Evolutionary conservation across 768 basidiomycete genomes (phyloP).

Genomic region (Kwoniella sp.): DNA sequence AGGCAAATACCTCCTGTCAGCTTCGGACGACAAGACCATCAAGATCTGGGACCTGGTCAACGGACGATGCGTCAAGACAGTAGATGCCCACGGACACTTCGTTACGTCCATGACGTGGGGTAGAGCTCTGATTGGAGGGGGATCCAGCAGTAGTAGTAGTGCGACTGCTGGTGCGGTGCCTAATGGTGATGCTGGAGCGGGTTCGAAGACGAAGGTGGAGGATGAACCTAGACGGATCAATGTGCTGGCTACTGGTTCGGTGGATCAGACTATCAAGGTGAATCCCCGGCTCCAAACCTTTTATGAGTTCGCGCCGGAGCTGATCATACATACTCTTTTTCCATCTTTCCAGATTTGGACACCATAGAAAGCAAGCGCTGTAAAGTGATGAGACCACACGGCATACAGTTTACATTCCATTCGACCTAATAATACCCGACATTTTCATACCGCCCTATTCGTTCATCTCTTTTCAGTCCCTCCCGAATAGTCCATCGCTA

Average conservation of each 20-base stretch:
- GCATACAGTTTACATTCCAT: no score
- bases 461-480: no score
- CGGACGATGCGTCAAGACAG: conserved; percentile 79
- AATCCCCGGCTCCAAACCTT: no score
- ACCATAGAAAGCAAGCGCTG: conserved; percentile 4
- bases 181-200: conserved; percentile 27
- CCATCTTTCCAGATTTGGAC: conserved; percentile 20
- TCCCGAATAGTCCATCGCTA: no score
- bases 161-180: conserved; percentile 23
- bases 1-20: conserved; percentile 86
- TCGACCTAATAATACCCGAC: no score
- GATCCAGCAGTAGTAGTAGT: conserved; percentile 6
- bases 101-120: conserved; percentile 83
- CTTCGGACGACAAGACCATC: conserved; percentile 88
- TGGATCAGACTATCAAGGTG: conserved; percentile 60
- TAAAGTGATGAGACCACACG: no score
- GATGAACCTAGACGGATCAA: conserved; percentile 57
- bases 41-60: conserved; percentile 85
- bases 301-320: no score
- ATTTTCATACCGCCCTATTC: no score
- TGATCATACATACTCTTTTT: no score
- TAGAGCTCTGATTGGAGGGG: conserved; percentile 56
- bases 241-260: conserved; percentile 60
- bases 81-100: conserved; percentile 85
- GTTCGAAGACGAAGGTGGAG: conserved; percentile 13